Evolutionary conservation across 495 filamentous ascomycete genomes (phyloP).

Genomic region (Lophiostoma macrostomum): DNA sequence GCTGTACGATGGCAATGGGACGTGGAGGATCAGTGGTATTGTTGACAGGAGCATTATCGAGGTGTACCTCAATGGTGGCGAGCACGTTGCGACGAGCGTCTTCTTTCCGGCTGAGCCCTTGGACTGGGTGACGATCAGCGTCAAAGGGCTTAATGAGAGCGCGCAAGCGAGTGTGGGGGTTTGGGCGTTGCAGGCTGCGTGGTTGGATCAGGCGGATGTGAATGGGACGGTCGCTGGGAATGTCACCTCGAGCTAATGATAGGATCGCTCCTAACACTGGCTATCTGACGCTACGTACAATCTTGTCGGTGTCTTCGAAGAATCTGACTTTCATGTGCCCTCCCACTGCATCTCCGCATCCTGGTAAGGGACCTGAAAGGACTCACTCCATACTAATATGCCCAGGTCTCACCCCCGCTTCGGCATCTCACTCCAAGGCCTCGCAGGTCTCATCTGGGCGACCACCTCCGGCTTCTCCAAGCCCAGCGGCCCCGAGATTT

Average conservation of each 20-base stretch:
- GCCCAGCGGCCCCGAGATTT: conserved; percentile 21
- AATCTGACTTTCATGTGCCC: too few species aligned
- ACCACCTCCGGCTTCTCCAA: conserved; percentile 18
- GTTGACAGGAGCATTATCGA: conserved; percentile 53
- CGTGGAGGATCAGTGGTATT: conserved; percentile 43
- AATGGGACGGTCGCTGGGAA: conserved; percentile 12
- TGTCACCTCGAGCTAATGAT: too few species aligned
- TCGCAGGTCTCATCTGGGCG: conserved; percentile 10
- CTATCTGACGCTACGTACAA: too few species aligned
- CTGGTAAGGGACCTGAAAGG: too few species aligned
- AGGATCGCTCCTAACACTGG: too few species aligned
- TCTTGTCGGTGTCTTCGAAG: too few species aligned
- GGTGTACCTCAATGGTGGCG: conserved; percentile 49
- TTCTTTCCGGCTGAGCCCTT: conserved; percentile 48
- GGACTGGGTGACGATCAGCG: conserved; percentile 42
- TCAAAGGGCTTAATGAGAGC: conserved; percentile 41
- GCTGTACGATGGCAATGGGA: conserved; percentile 38
- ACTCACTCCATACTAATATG: too few species aligned
- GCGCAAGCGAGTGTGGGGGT: conserved; percentile 43
- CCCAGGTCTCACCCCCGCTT: neutral
- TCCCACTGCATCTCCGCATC: too few species aligned
- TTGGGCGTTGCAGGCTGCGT: conserved; percentile 28
- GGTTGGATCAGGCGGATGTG: neutral
- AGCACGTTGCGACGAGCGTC: conserved; percentile 44
- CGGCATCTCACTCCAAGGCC: conserved; percentile 27